phyloP scores from a whole-genome alignment of 768 basidiomycete species.

The Tylopilus intermedius region DNA sequence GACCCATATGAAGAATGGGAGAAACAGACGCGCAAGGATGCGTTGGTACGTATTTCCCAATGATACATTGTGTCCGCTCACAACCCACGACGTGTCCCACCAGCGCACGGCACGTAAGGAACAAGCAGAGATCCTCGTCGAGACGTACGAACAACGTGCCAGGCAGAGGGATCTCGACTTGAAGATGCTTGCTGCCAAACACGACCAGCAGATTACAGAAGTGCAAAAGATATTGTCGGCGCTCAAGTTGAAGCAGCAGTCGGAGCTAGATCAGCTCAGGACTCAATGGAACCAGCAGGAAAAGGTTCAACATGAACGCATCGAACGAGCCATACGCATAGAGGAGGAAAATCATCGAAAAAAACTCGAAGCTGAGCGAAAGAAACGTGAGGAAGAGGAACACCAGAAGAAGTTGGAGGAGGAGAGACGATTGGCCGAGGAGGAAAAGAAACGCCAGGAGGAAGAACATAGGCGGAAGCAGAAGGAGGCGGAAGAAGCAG shows the following conservation, averaged over 20 bases:
- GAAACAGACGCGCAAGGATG: conserved; percentile 42
- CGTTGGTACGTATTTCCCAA: conserved; percentile 33
- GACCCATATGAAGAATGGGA: conserved; percentile 52
- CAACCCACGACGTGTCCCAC: background rate
- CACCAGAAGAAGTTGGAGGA: conserved; percentile 45
- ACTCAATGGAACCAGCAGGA: conserved; percentile 44
- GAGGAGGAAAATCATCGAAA: conserved; percentile 58
- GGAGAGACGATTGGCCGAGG: conserved; percentile 39
- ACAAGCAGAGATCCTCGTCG: conserved; percentile 19
- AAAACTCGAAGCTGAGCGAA: conserved; percentile 54
- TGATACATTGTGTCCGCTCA: background rate
- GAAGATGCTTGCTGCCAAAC: conserved; percentile 34
- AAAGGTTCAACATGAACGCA: conserved; percentile 46
- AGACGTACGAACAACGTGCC: conserved; percentile 14
- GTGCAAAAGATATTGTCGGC: conserved; percentile 43
- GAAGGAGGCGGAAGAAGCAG: conserved; percentile 30
- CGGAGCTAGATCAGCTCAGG: conserved; percentile 42
- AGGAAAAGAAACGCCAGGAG: conserved; percentile 37
- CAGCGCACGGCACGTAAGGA: conserved; percentile 39
- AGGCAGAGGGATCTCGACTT: conserved; percentile 12
- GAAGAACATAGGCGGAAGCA: conserved; percentile 39
- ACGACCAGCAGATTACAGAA: conserved; percentile 49
- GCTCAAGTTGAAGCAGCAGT: conserved; percentile 41
- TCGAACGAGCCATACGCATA: conserved; percentile 56
- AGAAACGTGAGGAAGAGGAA: conserved; percentile 45